Percentiles rank a stretch among this genome's conserved stretches.
phyloP scores from a whole-genome alignment of 192 early-diverging fungal species.

The Umbelopsis sp. region DNA sequence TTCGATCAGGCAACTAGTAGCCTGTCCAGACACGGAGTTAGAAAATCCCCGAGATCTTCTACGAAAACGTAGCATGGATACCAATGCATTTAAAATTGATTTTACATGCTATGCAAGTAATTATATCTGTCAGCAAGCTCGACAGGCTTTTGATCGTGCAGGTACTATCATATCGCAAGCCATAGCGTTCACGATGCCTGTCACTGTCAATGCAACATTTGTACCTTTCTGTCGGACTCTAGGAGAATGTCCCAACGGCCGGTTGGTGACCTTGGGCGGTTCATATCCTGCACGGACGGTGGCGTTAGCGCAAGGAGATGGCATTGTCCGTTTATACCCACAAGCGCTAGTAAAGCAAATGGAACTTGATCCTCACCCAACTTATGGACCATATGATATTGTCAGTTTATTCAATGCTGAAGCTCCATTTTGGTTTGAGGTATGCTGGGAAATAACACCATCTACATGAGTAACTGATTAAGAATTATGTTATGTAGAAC shows the following conservation, averaged over 20 bases:
- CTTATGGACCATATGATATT: conserved; percentile 35
- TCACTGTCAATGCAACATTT: conserved; percentile 43
- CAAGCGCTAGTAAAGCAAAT: conserved; percentile 44
- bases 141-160: conserved; percentile 28
- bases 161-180: conserved; percentile 27
- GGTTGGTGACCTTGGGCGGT: conserved; percentile 26
- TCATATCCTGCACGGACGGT: conserved; percentile 36
- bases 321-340: conserved; percentile 32
- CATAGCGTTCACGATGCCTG: conserved; percentile 20
- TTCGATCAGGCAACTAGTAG: background rate
- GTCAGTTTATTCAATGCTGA: conserved; percentile 41
- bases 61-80: background rate
- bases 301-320: conserved; percentile 28
- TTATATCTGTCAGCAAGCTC: conserved; percentile 26
- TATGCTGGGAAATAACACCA: background rate
- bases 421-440: conserved; percentile 42
- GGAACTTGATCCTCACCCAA: background rate
- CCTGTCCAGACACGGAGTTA: background rate
- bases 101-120: conserved; percentile 18
- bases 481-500: conserved; percentile 15
- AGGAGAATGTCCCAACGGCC: conserved; percentile 15
- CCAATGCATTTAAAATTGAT: conserved; percentile 10
- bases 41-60: background rate
- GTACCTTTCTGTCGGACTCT: conserved; percentile 29
- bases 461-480: background rate